Evolutionary conservation across 441 rosid genomes (phyloP), one percentile per base, ranked within the genome.

Genomic region (Erysimum cheiri): DNA sequence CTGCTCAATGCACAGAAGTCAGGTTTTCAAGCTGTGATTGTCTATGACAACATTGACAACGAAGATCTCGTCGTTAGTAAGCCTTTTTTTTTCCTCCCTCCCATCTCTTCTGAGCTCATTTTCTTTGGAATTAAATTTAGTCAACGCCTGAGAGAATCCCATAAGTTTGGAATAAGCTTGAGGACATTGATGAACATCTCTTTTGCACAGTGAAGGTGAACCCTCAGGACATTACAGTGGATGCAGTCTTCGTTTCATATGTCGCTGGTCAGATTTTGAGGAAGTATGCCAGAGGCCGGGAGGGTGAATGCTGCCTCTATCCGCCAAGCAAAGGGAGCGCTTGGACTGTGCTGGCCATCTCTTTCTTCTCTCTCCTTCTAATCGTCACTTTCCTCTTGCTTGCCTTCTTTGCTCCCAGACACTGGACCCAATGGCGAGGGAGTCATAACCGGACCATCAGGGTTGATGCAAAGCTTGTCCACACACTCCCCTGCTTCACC

Each of bases 271-370:
- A 70, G 64, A 67, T 79, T 44, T 57, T 91, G 59, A 83, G 69
- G 71, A 76, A 83, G 61, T 76, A 81, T 63, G 88, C 92, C 4
- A 63, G 63, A 36, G 87, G 83, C 39, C 75, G 64, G 48, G 78
- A 60, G 9, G 80, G 74, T 4, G 92, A 87, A 77, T 86, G 93
- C 69, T 89, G 97, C 81, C 81, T 87, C 57, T 77, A 82, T 19
- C 79, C 79, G 3, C 61, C 80, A 5, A 70, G 10, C 70, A 53
- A 36, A 14, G 82, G 83, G 48, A 76, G 72, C 14, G 76, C 84
- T 5, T 91, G 90, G 96, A 86, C 87, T 10, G 88, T 85, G 48
- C 67, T 87, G 50, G 87, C 86, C 22, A 87, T 87, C 67, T 87
- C 87, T 0, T 70, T 84, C 59, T 67, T 87, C 52, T 87, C 93